These are phyloP conservation scores for Pyrenophora graminea DNA, from an alignment of 2,329 filamentous ascomycete genomes.

Conservation along the genomic window DNA sequence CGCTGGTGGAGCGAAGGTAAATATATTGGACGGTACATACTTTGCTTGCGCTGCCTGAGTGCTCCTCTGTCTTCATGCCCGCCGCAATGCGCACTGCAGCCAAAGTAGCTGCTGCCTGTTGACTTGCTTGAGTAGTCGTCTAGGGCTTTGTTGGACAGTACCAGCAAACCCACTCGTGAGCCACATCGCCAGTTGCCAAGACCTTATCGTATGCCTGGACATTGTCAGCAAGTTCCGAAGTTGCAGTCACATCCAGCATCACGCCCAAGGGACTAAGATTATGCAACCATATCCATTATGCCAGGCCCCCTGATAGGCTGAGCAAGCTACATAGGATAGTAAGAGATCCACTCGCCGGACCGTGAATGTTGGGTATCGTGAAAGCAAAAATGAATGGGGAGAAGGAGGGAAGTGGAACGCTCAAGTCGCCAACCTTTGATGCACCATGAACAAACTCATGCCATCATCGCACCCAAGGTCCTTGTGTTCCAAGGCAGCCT, in stretches of 20 bases:
- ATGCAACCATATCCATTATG: background rate
- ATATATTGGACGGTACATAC: conserved; percentile 52
- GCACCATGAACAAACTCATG: conserved; percentile 1
- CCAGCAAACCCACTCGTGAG: too few species aligned
- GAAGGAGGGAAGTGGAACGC: background rate
- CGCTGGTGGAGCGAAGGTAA: conserved; percentile 52
- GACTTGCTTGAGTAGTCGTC: too few species aligned
- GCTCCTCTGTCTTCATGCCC: too few species aligned
- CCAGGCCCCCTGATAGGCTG: background rate
- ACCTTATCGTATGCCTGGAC: background rate
- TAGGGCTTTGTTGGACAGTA: too few species aligned
- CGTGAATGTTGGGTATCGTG: conserved; percentile 1
- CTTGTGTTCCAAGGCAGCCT: background rate
- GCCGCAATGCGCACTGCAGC: too few species aligned
- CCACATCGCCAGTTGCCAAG: too few species aligned
- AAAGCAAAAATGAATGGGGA: background rate
- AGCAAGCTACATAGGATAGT: background rate
- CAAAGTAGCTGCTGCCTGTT: too few species aligned
- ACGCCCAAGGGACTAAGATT: background rate
- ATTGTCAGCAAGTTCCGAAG: background rate
- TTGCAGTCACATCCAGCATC: background rate
- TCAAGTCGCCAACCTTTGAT: conserved; percentile 6
- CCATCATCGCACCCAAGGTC: conserved; percentile 3
- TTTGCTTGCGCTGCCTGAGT: background rate
- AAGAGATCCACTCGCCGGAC: background rate